Base-by-base conservation (phyloP, 331 rosid species). In the Pyracantha coccinea region DNA sequence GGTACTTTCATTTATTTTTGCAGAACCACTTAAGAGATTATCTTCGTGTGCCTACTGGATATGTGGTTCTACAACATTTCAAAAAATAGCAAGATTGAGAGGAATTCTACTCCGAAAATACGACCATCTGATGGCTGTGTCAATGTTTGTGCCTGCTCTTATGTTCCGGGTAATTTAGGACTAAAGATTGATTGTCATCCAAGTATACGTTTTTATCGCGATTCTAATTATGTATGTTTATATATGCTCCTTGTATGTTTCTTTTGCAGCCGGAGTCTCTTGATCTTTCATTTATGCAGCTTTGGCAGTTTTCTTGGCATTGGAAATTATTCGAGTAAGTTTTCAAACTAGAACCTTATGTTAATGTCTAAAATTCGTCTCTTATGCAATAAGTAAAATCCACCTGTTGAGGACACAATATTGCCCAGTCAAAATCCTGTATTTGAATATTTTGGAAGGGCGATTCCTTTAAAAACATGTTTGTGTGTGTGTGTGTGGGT, bases 241-340 rank as follows among this genome's bases (percentile, higher is more conserved):
- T 24, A 47, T 66, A 54, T 74, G 27, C 73, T 76, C 75, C 67
- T 77, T 80, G 15, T 23, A 45, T 75, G 24, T 47, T 16, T 77
- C 71, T 62, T 80, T 87, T 88, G 53, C 97, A 94, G 99, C 92
- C 96, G 69, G 85, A 84, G 80, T 92, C 92, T 87, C 99, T 94
- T 57, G 86, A 90, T 83, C 90, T 94, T 61, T 92, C 96, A 52
- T 94, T 94, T 72, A 97, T 6, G 96, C 89, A 41, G 97, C 99
- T 45, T 83, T 94, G 90, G 89, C 87, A 15, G 90, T 89, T 86
- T 92, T 94, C 87, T 71, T 92, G 88, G 85, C 82, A 20, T 41
- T 94, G 78, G 99, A 94, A 92, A 90, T 90, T 80, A 83, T 94
- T 80, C 93, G 97, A 82, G 99, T 92, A 86, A 85, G 97, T 82